Evolutionary conservation across 2,329 filamentous ascomycete species (phyloP).

Genomic region (Fusarium sp.): DNA sequence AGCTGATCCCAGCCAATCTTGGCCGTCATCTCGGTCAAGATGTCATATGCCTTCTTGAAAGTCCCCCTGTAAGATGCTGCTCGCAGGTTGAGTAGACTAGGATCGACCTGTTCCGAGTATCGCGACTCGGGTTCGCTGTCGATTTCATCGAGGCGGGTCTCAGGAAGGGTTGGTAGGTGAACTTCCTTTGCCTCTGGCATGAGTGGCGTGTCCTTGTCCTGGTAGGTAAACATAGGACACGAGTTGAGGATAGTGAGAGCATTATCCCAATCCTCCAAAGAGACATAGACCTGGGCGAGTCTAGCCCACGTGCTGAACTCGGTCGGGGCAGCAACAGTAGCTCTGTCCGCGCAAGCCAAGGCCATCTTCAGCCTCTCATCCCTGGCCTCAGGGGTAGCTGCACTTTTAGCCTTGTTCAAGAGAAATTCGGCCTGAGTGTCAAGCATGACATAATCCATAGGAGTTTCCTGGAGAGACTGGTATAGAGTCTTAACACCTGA

Average conservation of each 20-base stretch:
- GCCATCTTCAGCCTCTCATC: constrained; percentile 83
- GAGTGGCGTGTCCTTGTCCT: constrained; percentile 94
- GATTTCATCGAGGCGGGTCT: constrained; percentile 94
- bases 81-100: constrained; percentile 84
- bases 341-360: constrained; percentile 90
- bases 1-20: constrained; percentile 99
- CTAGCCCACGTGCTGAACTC: constrained; percentile 98
- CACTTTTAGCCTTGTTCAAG: constrained; percentile 78
- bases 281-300: constrained; percentile 91
- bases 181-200: constrained; percentile 95
- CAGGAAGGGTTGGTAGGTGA: constrained; percentile 84
- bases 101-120: constrained; percentile 86
- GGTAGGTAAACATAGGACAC: constrained; percentile 99
- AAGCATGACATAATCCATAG: constrained; percentile 97
- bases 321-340: constrained; percentile 93
- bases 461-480: constrained; percentile 87
- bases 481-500: constrained; percentile 89
- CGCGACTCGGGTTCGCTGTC: constrained; percentile 88
- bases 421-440: constrained; percentile 95
- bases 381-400: constrained; percentile 64
- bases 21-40: constrained; percentile 93
- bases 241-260: constrained; percentile 96
- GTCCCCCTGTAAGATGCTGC: constrained; percentile 94
- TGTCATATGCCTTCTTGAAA: constrained; percentile 92
- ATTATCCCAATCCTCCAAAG: constrained; percentile 95